phyloP scores from a whole-genome alignment of 2,329 filamentous ascomycete species.

The Blastomyces parvus region DNA sequence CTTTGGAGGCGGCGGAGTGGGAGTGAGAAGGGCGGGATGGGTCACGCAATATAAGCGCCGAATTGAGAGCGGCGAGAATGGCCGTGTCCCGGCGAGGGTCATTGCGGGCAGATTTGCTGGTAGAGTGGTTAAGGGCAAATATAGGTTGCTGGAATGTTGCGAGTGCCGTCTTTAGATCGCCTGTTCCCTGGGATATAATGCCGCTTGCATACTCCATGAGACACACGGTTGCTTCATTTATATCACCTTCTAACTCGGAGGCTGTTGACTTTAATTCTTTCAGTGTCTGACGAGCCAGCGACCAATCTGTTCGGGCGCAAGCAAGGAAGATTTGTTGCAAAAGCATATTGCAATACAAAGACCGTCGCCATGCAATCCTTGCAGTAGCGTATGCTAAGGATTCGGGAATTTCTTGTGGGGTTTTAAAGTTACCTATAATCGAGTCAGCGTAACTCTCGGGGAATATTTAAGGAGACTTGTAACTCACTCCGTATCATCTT shows the following conservation, averaged over 20 bases:
- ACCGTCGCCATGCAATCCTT: conserved; percentile 54
- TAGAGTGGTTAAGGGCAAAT: conserved; percentile 45
- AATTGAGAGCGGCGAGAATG: conserved; percentile 55
- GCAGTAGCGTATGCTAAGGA: conserved; percentile 50
- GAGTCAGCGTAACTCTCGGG: conserved; percentile 17
- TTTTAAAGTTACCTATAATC: conserved; percentile 27
- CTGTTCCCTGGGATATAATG: conserved; percentile 66
- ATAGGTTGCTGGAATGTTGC: conserved; percentile 53
- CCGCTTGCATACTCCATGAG: conserved; percentile 64
- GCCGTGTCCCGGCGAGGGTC: conserved; percentile 54
- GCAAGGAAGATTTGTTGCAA: conserved; percentile 62
- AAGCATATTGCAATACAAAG: conserved; percentile 59
- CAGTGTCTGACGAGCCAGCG: conserved; percentile 50
- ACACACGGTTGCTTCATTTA: conserved; percentile 38
- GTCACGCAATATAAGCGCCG: conserved; percentile 62
- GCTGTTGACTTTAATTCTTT: conserved; percentile 43
- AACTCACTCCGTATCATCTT: conserved; percentile 39
- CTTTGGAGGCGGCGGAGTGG: conserved; percentile 47
- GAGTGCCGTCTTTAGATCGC: conserved; percentile 60
- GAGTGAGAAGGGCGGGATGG: conserved; percentile 48
- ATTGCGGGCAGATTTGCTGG: conserved; percentile 32
- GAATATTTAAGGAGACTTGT: not conserved
- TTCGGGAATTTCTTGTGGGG: conserved; percentile 37
- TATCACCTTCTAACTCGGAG: conserved; percentile 35
- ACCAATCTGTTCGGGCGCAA: conserved; percentile 62